Percentiles rank a stretch among this genome's conserved stretches.
phyloP scores from a whole-genome alignment of 805 yeast species.

The Wickerhamiella allomyrinae region DNA sequence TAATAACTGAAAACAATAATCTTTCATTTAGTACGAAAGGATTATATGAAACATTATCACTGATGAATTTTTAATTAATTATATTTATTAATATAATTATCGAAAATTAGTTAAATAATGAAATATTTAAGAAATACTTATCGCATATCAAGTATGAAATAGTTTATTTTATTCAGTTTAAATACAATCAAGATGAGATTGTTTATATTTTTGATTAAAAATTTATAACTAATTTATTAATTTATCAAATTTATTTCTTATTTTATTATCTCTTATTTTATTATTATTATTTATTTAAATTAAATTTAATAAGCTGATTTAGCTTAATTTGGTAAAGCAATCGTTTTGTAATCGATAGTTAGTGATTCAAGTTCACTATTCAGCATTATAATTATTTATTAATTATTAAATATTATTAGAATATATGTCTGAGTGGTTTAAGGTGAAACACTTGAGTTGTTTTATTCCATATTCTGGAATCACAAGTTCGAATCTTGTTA shows the following conservation, averaged over 20 bases:
- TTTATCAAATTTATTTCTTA: not conserved
- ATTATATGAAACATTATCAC: constrained; percentile 4
- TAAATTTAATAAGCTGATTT: not conserved
- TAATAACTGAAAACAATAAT: constrained; percentile 4
- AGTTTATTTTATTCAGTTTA: not conserved
- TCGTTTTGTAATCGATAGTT: constrained; percentile 4
- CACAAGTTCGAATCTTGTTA: constrained; percentile 3
- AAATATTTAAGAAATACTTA: constrained; percentile 3
- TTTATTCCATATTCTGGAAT: constrained; percentile 1
- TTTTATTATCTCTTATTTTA: not conserved
- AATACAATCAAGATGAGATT: not conserved
- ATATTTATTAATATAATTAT: constrained; percentile 1
- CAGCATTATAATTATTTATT: constrained; percentile 1
- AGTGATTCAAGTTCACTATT: constrained; percentile 2
- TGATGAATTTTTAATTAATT: constrained; percentile 3
- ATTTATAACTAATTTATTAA: not conserved
- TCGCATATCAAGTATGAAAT: not conserved
- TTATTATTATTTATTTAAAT: not conserved
- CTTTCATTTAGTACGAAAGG: constrained; percentile 17
- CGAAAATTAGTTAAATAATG: constrained; percentile 6
- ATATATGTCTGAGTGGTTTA: constrained; percentile 4
- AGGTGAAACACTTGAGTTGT: constrained; percentile 1
- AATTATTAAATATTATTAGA: not conserved
- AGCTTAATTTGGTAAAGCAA: constrained; percentile 2
- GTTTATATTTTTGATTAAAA: not conserved